These are phyloP conservation scores for Heterobasidion irregulare DNA, from an alignment of 1,284 basidiomycete genomes.

Conservation along the genomic window DNA sequence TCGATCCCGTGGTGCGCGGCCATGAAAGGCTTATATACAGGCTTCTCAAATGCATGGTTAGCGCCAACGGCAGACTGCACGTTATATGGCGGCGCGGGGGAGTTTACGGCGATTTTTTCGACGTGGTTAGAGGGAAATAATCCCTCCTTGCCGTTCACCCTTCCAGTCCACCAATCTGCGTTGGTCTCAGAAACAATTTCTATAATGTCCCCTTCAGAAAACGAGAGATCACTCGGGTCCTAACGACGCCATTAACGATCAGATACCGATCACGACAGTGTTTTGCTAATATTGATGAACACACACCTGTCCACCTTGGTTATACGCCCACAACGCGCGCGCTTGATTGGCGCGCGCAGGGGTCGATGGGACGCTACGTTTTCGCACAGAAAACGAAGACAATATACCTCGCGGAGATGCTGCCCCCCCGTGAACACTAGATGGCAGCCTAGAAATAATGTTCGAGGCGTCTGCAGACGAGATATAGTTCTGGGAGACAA, in stretches of 20 bases:
- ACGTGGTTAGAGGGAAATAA: conserved; percentile 61
- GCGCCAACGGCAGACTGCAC: conserved; percentile 9
- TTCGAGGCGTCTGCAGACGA: conserved; percentile 39
- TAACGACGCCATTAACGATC: conserved; percentile 16
- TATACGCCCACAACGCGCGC: conserved; percentile 58
- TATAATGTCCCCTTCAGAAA: conserved; percentile 48
- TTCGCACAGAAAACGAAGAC: background rate
- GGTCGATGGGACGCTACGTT: conserved; percentile 16
- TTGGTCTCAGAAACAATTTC: conserved; percentile 53
- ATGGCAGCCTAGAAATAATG: conserved; percentile 42
- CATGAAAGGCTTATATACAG: conserved; percentile 12
- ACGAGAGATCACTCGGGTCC: conserved; percentile 54
- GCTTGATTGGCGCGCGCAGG: conserved; percentile 32
- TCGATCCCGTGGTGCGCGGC: conserved; percentile 6
- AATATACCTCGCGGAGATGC: conserved; percentile 6
- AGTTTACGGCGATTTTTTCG: conserved; percentile 26
- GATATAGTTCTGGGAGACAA: conserved; percentile 51
- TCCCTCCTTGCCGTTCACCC: conserved; percentile 44
- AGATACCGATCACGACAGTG: background rate
- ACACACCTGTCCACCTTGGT: conserved; percentile 44
- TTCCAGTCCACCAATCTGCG: conserved; percentile 60
- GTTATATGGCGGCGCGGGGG: conserved; percentile 7
- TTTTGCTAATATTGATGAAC: background rate
- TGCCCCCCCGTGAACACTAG: conserved; percentile 4
- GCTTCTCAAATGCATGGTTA: conserved; percentile 23